Conservation (phyloP, 2,329 filamentous ascomycete species). For the Periconia sp. region DNA sequence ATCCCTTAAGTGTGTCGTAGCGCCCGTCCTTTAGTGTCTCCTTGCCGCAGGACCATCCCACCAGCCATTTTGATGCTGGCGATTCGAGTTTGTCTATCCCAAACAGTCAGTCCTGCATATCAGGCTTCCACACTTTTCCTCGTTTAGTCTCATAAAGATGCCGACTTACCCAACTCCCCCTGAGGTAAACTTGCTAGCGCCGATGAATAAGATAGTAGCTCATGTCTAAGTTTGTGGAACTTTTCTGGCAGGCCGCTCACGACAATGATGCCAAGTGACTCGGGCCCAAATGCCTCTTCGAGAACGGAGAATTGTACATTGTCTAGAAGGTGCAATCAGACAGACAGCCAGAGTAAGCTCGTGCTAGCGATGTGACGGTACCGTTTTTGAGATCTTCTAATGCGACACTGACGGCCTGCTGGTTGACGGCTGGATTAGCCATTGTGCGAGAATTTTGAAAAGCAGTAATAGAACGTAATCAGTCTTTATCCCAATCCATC, state of each 20-base stretch:
- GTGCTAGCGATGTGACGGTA: too few species aligned
- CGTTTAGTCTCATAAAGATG: neutral
- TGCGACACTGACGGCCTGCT: conserved; percentile 39
- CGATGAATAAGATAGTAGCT: conserved; percentile 83
- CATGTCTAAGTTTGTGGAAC: conserved; percentile 74
- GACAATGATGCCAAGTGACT: conserved; percentile 90
- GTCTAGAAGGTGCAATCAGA: conserved; percentile 52
- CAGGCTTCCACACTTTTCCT: neutral
- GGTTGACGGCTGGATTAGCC: conserved; percentile 24
- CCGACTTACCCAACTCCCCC: conserved; percentile 68
- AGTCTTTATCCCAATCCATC: too few species aligned
- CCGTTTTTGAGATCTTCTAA: conserved; percentile 54
- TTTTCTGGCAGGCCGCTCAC: conserved; percentile 80
- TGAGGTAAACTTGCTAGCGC: conserved; percentile 83
- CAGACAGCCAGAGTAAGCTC: conserved; percentile 9
- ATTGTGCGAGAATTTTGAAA: too few species aligned
- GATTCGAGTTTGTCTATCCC: conserved; percentile 54
- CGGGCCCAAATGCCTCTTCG: conserved; percentile 84
- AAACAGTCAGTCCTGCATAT: conserved; percentile 12
- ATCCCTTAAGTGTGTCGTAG: conserved; percentile 81
- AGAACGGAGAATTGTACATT: conserved; percentile 72
- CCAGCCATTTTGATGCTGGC: conserved; percentile 63
- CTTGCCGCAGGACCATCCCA: conserved; percentile 81
- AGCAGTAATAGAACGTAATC: too few species aligned
- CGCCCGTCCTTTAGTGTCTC: conserved; percentile 80